Base-by-base conservation (phyloP, 2,329 filamentous ascomycete species). In the Aspergillus ibericus region DNA sequence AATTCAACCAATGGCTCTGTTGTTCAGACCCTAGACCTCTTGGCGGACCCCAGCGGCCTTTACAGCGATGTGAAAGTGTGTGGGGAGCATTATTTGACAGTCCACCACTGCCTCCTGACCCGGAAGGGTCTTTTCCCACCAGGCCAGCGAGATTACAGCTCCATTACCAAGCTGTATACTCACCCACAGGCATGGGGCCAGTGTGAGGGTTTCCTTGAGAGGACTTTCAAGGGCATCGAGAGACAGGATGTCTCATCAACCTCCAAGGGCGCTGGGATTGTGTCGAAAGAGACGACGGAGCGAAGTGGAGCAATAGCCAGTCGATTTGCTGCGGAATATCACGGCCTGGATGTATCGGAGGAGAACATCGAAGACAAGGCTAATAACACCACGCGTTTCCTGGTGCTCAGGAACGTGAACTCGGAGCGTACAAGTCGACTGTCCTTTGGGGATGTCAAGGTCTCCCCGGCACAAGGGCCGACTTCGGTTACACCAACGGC, bases 101-200 rank as follows among this genome's bases (percentile, higher is more conserved):
- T 99, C 36, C 89, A 92, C 75, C 95, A 98, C 77, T 97, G 88
- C 70, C 83, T 99, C 0, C 80, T 97, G 5, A 91, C 74, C 42
- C 71, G 66, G 50, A 72, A 71, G 53, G 64, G 65, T 44, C 59
- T 66, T 59, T 66, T 63, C 44, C 55, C 62, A 10, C 44, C 53
- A 15, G 64, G 63, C 46, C 65, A 63, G 59, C 53, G 59, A 44
- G 55, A 64, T 13, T 93, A 61, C 75, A 78, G 56, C 82, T 70
- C 88, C 66, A 83, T 98, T 68, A 84, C 82, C 66, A 88, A 88
- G 69, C 77, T 99, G 40, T 96, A 96, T 79, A 95, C 91, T 22
- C 95, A 99, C 76, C 93, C 93, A 9, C 95, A 99, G 77, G 95
- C 92, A 27, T 96, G 95, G 81, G 92, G 92, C 25, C 95, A 99